phyloP scores from a whole-genome alignment of 2,329 filamentous ascomycete genomes.

The Tricladium varicosporioides region DNA sequence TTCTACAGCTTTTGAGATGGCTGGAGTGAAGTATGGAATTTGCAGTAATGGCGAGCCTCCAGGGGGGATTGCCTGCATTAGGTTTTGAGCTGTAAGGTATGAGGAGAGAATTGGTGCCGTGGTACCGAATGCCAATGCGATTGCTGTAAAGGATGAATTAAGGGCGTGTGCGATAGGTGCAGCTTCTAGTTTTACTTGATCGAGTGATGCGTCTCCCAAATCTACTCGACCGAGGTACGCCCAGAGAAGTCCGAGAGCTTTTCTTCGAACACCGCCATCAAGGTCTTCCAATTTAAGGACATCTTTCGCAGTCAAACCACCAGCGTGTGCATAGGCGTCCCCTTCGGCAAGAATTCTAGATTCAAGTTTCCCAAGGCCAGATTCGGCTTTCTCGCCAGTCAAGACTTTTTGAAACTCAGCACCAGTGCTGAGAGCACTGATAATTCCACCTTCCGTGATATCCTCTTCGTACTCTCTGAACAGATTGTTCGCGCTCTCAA shows the following conservation, averaged over 20 bases:
- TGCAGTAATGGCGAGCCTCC: constrained; percentile 85
- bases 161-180: constrained; percentile 83
- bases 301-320: constrained; percentile 69
- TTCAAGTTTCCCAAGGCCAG: constrained; percentile 79
- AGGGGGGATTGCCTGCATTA: constrained; percentile 87
- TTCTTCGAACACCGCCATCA: constrained; percentile 77
- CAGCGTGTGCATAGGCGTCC: constrained; percentile 48
- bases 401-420: constrained; percentile 80
- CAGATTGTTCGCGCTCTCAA: constrained; percentile 90
- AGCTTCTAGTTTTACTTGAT: constrained; percentile 85
- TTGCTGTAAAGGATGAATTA: constrained; percentile 82
- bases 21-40: constrained; percentile 79
- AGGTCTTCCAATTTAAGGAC: constrained; percentile 73
- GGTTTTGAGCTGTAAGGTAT: constrained; percentile 77
- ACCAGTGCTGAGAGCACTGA: constrained; percentile 79
- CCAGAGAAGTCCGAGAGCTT: constrained; percentile 88
- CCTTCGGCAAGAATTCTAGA: constrained; percentile 69
- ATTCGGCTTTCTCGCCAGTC: constrained; percentile 74
- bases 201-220: constrained; percentile 72
- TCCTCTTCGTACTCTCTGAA: constrained; percentile 91
- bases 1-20: constrained; percentile 65
- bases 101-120: constrained; percentile 78
- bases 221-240: constrained; percentile 89
- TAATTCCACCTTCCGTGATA: constrained; percentile 75
- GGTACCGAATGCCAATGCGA: constrained; percentile 83